Evolutionary conservation across 2,329 filamentous ascomycete species (phyloP), one percentile per base, ranked within the genome.

Genomic region (Fusarium miscanthi): DNA sequence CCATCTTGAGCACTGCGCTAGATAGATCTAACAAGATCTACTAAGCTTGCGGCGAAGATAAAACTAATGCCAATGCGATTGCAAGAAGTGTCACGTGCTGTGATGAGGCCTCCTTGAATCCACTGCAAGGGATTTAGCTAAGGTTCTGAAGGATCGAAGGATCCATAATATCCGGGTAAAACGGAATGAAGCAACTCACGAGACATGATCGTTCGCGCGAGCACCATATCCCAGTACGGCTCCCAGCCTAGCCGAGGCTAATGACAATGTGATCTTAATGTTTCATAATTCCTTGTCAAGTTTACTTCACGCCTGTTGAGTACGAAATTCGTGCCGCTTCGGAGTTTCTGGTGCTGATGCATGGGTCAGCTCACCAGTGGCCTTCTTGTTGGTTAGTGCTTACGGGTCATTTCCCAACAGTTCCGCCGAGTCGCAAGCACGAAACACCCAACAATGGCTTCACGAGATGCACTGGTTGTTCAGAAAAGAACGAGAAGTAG

Each of bases 71-170:
- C 13, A 12, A 10, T 30, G 27, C 10, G 3, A 53, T 13, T 12
- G 9, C 23, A 10, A 30, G 10, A n/a, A n/a, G 7, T 30, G 25
- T 57, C 41, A 57, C 41, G 54, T 49, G 54, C 21, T n/a, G 40
- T 31, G n/a, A n/a, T 23, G 64, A 67, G 63, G 64, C 64, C 64
- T 67, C 64, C 46, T 23, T 42, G 7, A 17, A 52, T 38, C 16
- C 11, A 17, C 23, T 35, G 1, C 21, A 38, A 41, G 6, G 5
- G 31, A 46, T 37, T 35, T 31, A 46, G 38, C 17, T 21, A 25
- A 45, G 40, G 27, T 31, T 37, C 19, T 2, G 7, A 17, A 27
- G 30, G 41, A 48, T 64, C 43, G 8, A 37, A 42, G 57, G 60
- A 51, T 62, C 16, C 49, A 38, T 40, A 23, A 42, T 37, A 57